These are phyloP conservation scores for Suhomyces kunorum DNA, from an alignment of 1,139 yeast genomes.

Conservation along the genomic window DNA sequence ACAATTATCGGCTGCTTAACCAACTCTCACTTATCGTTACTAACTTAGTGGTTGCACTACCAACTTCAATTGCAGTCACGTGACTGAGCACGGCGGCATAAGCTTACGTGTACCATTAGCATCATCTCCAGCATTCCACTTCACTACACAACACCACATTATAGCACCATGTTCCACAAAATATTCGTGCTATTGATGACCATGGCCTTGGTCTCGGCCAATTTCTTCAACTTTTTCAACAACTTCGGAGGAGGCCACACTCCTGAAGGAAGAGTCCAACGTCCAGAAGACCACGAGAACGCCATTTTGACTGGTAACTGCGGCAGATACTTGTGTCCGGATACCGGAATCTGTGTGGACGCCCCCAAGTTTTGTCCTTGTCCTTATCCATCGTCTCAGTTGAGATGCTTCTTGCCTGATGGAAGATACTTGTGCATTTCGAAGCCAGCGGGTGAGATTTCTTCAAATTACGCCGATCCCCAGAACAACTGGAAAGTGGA, in stretches of 20 bases:
- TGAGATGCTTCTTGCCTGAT: slow-evolving; percentile 76
- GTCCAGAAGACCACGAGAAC: slow-evolving; percentile 33
- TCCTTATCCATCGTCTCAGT: slow-evolving; percentile 80
- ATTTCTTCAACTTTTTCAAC: slow-evolving; percentile 39
- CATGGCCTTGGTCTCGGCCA: slow-evolving; percentile 24
- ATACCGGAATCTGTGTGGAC: slow-evolving; percentile 75
- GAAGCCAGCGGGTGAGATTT: slow-evolving; percentile 60
- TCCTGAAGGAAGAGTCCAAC: slow-evolving; percentile 22
- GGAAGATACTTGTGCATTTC: slow-evolving; percentile 75
- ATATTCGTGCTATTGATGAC: slow-evolving; percentile 12
- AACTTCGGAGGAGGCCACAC: slow-evolving; percentile 26
- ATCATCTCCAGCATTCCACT: too few species aligned
- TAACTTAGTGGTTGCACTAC: too few species aligned
- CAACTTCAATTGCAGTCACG: too few species aligned
- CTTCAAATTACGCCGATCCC: slow-evolving; percentile 47
- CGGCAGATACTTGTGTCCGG: slow-evolving; percentile 74
- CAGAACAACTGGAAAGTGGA: slow-evolving; percentile 53
- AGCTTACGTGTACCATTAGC: slow-evolving; percentile 1
- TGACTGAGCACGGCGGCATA: not conserved
- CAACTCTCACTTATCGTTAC: too few species aligned
- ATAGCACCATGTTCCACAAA: slow-evolving; percentile 11
- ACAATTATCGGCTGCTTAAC: too few species aligned
- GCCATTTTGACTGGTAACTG: slow-evolving; percentile 49
- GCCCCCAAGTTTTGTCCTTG: slow-evolving; percentile 80
- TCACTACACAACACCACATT: not conserved